These are phyloP conservation scores for Pittosporum tobira DNA, from an alignment of 129 eudicot genomes.

Conservation along the genomic window DNA sequence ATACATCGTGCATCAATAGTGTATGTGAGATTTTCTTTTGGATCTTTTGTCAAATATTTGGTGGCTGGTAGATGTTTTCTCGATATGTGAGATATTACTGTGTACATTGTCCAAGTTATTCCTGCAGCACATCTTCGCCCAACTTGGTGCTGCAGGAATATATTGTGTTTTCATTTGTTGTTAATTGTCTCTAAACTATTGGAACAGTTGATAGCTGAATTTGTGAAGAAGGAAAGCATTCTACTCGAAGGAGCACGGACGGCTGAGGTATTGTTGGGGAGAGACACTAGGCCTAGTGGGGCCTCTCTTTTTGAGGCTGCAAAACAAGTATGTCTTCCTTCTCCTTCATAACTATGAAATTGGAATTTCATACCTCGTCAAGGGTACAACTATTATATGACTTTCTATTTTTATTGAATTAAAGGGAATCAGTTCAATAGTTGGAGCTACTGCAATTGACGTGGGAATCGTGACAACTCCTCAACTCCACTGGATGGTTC, in stretches of 20 bases:
- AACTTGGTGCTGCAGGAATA: too few species aligned
- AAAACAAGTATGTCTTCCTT: constrained; percentile 57
- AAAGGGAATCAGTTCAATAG: constrained; percentile 72
- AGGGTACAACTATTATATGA: too few species aligned
- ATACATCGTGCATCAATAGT: too few species aligned
- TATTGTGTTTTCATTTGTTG: too few species aligned
- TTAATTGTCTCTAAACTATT: not conserved
- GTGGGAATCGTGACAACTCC: constrained; percentile 86
- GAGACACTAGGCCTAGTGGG: constrained; percentile 94
- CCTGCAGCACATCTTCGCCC: too few species aligned
- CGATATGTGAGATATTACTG: not conserved
- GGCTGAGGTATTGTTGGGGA: constrained; percentile 51
- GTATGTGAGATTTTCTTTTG: too few species aligned
- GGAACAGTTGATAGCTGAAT: constrained; percentile 52
- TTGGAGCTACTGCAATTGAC: constrained; percentile 51
- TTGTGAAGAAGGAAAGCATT: constrained; percentile 56
- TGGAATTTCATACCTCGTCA: too few species aligned
- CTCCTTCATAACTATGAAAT: too few species aligned
- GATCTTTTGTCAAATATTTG: not conserved
- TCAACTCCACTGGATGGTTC: constrained; percentile 97
- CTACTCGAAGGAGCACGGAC: constrained; percentile 29
- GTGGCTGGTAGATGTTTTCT: not conserved
- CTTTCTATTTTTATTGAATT: constrained; percentile 7
- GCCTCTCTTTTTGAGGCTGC: constrained; percentile 63
- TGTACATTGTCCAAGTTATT: not conserved